These are phyloP conservation scores for Alternaria alternata DNA, from an alignment of 2,329 filamentous ascomycete species.

Conservation along the genomic window DNA sequence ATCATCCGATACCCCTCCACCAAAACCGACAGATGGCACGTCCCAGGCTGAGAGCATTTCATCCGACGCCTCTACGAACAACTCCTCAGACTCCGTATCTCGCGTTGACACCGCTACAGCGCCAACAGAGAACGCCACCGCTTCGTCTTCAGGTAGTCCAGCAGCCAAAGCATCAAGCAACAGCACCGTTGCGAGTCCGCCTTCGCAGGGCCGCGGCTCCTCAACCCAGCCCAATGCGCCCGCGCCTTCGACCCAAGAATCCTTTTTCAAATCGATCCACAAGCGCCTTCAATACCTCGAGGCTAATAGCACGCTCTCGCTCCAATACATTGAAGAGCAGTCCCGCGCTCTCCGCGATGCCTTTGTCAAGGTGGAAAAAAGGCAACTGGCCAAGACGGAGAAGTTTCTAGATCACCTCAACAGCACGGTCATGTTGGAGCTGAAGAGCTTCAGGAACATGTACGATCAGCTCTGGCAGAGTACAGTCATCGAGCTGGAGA, in stretches of 20 bases:
- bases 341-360: slow-evolving; percentile 89
- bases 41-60: slow-evolving; percentile 12
- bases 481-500: slow-evolving; percentile 89
- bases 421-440: slow-evolving; percentile 80
- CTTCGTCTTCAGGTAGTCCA: slow-evolving; percentile 16
- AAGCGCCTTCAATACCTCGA: slow-evolving; percentile 92
- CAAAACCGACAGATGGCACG: background rate
- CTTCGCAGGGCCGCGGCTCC: slow-evolving; percentile 37
- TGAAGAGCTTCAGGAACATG: slow-evolving; percentile 68
- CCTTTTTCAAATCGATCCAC: slow-evolving; percentile 95
- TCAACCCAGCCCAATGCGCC: slow-evolving; percentile 60
- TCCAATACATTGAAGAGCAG: slow-evolving; percentile 97
- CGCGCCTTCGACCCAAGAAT: slow-evolving; percentile 89
- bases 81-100: slow-evolving; percentile 10
- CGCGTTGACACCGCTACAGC: slow-evolving; percentile 20
- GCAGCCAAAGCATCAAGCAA: slow-evolving; percentile 28
- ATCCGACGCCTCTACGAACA: slow-evolving; percentile 7
- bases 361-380: slow-evolving; percentile 84
- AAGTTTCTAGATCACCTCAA: slow-evolving; percentile 87
- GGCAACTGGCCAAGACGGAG: slow-evolving; percentile 83
- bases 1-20: background rate
- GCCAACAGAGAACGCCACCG: slow-evolving; percentile 20
- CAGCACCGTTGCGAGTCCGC: slow-evolving; percentile 25
- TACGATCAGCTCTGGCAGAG: slow-evolving; percentile 98
- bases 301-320: slow-evolving; percentile 87